A percentile compares a stretch with the other conserved stretches of the same genome.
Conservation (phyloP, 129 eudicot species). For the Flaveria linearis region DNA sequence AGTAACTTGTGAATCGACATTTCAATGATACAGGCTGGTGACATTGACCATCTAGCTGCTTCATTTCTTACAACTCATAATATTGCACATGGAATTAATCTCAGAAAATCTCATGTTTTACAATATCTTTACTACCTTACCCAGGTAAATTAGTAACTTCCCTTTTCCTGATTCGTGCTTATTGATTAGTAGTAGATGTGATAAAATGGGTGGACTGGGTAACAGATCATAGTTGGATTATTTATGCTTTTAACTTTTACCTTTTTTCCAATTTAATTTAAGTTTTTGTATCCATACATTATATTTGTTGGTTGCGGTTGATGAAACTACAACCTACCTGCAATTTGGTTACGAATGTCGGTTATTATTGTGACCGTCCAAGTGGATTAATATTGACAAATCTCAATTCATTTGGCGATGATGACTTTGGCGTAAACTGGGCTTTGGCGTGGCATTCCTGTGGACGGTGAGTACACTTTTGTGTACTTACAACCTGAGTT, state of each 20-base stretch:
- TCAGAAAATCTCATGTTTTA: conserved; percentile 93
- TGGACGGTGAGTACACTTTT: no score
- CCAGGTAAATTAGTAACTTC: conserved; percentile 52
- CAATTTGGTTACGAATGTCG: no score
- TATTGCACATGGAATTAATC: conserved; percentile 94
- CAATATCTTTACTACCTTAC: conserved; percentile 91
- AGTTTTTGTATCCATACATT: no score
- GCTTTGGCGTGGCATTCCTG: no score
- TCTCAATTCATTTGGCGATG: no score
- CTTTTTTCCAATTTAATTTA: background rate
- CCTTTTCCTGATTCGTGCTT: background rate
- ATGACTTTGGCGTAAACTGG: no score
- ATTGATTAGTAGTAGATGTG: background rate
- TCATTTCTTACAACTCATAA: conserved; percentile 84
- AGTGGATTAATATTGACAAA: no score
- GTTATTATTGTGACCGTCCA: no score
- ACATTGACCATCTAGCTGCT: conserved; percentile 97
- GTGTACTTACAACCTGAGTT: no score
- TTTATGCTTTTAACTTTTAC: background rate
- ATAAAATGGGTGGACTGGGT: background rate
- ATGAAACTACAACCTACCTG: no score
- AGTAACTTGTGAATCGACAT: background rate
- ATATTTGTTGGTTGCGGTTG: no score
- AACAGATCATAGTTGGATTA: background rate
- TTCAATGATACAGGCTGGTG: conserved; percentile 73